These are phyloP conservation scores for Penicillium soppii DNA, from an alignment of 495 filamentous ascomycete species.

Conservation along the genomic window DNA sequence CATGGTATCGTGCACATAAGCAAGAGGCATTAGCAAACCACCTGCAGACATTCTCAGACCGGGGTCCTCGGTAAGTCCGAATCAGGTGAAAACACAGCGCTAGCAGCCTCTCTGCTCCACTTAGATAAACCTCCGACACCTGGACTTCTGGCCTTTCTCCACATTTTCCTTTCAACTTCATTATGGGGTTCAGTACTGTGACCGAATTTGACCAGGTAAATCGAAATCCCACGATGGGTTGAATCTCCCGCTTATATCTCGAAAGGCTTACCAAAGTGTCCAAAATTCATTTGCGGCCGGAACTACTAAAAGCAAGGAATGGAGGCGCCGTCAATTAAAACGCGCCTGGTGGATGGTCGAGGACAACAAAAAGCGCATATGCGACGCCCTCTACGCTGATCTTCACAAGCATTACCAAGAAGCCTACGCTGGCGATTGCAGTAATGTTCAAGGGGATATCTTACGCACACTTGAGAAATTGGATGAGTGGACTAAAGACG, in stretches of 20 bases:
- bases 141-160: neutral
- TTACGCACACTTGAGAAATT: slow-evolving; percentile 69
- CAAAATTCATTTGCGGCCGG: slow-evolving; percentile 30
- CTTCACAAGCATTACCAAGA: slow-evolving; percentile 70
- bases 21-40: neutral
- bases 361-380: slow-evolving; percentile 65
- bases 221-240: neutral
- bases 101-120: neutral
- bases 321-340: slow-evolving; percentile 49
- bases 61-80: neutral
- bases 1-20: neutral
- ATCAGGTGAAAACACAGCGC: neutral
- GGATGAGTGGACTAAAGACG: slow-evolving; percentile 71
- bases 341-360: slow-evolving; percentile 54
- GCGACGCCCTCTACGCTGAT: slow-evolving; percentile 67
- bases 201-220: slow-evolving; percentile 20
- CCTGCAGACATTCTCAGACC: neutral
- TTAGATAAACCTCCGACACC: neutral
- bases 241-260: neutral
- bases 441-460: slow-evolving; percentile 68
- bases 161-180: neutral
- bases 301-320: slow-evolving; percentile 36
- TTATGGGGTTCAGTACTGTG: slow-evolving; percentile 18
- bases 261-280: slow-evolving; percentile 26
- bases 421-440: slow-evolving; percentile 60